Evolutionary conservation across 163 green algal species (phyloP), one percentile per base, ranked within the genome.

Genomic region (Scenedesmus sp.): DNA sequence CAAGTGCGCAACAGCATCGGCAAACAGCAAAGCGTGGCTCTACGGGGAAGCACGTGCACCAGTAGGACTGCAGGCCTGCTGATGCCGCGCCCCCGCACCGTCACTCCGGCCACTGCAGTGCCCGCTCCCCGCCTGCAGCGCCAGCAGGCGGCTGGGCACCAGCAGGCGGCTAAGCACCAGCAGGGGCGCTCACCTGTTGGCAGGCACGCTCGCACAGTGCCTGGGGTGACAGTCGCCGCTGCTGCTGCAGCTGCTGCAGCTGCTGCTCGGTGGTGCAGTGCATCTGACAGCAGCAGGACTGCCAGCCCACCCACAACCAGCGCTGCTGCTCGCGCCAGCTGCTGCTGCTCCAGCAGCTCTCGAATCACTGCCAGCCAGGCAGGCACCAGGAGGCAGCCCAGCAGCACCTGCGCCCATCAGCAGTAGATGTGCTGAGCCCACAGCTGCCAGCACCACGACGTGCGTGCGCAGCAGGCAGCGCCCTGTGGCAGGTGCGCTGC

Each of bases 381-480:
- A 15, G 85, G 85, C 30, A 89, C 85, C 24, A 89, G 30, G n/a
- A 89, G 13, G 61, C 61, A 81, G 1, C 40, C 70, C 42, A 82
- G 59, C 68, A 89, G 0, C 24, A 89, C 59, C 85, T 89, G 59
- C 68, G n/a, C 13, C 0, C 40, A 82, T 6, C 44, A 80, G 22
- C 51, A 51, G 3, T 15, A 9, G 26, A 49, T 26, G 10, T 53
- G 13, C 3, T 40, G 18, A 46, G 46, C n/a, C 49, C 70, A 46
- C 26, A 81, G 13, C 24, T 46, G 30, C 70, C 30, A 42, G n/a
- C n/a, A n/a, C n/a, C 70, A 43, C 70, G 6, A 37, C 70, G 70
- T 56, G n/a, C 49, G 49, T 56, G 49, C 15, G 49, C 49, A 56
- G 15, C 13, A 56, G 15, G 49, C 49, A 56, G 49, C 49, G 13